Conservation (phyloP, 2,329 filamentous ascomycete genomes). For the Ophiosphaerella narmari region DNA sequence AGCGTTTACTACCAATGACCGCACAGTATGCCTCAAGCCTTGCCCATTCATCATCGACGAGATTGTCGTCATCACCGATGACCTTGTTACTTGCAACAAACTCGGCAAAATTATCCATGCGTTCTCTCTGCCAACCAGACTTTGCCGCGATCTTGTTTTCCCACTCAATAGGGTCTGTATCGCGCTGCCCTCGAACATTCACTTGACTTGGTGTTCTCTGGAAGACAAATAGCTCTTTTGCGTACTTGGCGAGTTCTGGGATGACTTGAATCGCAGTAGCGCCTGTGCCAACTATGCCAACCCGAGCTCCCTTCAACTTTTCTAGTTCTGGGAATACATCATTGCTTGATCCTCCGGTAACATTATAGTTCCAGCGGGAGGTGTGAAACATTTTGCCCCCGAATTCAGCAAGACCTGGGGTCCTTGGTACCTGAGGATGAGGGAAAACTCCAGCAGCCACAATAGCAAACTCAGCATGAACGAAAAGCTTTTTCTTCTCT, state of each 20-base stretch:
- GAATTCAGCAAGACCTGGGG: conserved; percentile 46
- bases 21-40: conserved; percentile 44
- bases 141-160: conserved; percentile 33
- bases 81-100: conserved; percentile 31
- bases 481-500: conserved; percentile 3
- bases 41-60: conserved; percentile 57
- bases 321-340: conserved; percentile 29
- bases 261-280: conserved; percentile 51
- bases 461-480: conserved; percentile 45
- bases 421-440: conserved; percentile 53
- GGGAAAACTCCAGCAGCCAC: conserved; percentile 48
- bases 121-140: conserved; percentile 55
- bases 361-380: conserved; percentile 50
- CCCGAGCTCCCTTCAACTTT: conserved; percentile 44
- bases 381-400: conserved; percentile 51
- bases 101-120: conserved; percentile 50
- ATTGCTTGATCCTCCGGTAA: conserved; percentile 45
- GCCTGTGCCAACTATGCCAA: conserved; percentile 53
- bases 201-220: conserved; percentile 52
- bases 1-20: conserved; percentile 12
- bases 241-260: conserved; percentile 46
- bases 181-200: conserved; percentile 37
- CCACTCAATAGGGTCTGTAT: conserved; percentile 53
- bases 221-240: conserved; percentile 48
- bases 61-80: conserved; percentile 34